These are phyloP conservation scores for Malassezia globosa DNA, from an alignment of 1,284 basidiomycete species.

Conservation along the genomic window DNA sequence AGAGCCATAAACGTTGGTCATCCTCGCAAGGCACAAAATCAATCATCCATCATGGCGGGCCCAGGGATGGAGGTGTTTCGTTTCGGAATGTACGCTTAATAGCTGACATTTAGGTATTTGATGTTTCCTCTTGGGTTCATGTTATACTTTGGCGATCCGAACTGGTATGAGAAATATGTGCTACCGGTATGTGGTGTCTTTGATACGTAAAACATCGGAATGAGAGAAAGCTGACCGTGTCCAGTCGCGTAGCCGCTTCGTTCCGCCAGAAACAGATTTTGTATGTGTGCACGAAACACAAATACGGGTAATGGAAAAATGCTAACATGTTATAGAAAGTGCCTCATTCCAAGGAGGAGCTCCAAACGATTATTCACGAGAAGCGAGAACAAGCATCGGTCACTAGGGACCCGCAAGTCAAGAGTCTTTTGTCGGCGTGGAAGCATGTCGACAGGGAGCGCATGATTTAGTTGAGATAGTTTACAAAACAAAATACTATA, in stretches of 20 bases:
- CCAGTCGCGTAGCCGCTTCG: conserved; percentile 12
- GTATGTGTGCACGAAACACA: conserved; percentile 1
- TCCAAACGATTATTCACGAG: conserved; percentile 1
- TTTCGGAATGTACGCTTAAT: conserved; percentile 11
- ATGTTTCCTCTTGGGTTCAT: conserved; percentile 15
- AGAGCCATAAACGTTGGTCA: too few species aligned
- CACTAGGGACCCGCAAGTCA: neutral
- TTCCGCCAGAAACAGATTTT: conserved; percentile 14
- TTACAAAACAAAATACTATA: conserved; percentile 17
- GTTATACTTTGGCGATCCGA: conserved; percentile 18
- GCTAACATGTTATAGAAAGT: neutral
- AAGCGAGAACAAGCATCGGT: neutral
- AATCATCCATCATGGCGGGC: conserved; percentile 10
- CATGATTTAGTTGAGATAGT: conserved; percentile 4
- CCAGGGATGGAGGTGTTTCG: conserved; percentile 16
- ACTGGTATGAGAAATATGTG: conserved; percentile 16
- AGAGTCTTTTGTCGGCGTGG: neutral
- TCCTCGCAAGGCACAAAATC: neutral
- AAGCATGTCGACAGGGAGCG: conserved; percentile 4
- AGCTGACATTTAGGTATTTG: conserved; percentile 2
- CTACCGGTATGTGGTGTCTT: conserved; percentile 7
- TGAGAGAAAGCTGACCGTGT: neutral
- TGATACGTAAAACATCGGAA: too few species aligned
- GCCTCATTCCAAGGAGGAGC: conserved; percentile 6
- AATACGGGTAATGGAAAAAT: too few species aligned